A percentile compares a stretch with the other conserved stretches of the same genome.
Conservation (phyloP, 495 filamentous ascomycete genomes). For the Talaromyces nanjingensis region DNA sequence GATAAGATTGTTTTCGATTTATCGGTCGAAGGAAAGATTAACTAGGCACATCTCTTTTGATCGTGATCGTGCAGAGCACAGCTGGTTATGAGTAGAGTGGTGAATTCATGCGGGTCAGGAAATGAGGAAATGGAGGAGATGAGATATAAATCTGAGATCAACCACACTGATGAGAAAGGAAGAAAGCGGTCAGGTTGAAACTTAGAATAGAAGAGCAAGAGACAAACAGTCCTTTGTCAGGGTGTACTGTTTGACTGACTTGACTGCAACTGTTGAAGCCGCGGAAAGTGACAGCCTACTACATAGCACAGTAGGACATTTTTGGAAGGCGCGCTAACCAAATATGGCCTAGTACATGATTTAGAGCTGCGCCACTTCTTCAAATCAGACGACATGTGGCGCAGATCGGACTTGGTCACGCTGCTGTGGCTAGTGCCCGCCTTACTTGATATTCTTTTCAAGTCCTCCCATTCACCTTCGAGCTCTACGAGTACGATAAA, state of each 20-base stretch:
- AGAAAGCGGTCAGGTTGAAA: background rate
- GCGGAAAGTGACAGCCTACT: constrained; percentile 4
- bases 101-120: background rate
- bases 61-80: background rate
- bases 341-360: background rate
- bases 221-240: background rate
- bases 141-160: background rate
- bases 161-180: background rate
- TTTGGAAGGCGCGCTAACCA: background rate
- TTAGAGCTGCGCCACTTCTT: background rate
- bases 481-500: background rate
- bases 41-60: constrained; percentile 23
- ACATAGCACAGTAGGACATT: background rate
- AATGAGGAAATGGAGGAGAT: background rate
- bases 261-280: background rate
- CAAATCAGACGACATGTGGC: background rate
- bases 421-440: background rate
- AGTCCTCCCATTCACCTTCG: too few species aligned
- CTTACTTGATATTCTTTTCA: background rate
- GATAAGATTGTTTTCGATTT: constrained; percentile 11
- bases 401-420: background rate
- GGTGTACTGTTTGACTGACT: background rate
- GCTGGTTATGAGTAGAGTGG: background rate
- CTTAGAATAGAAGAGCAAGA: background rate
- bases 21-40: background rate